phyloP scores from a whole-genome alignment of 257 asterid species.

The Petrea volubilis region DNA sequence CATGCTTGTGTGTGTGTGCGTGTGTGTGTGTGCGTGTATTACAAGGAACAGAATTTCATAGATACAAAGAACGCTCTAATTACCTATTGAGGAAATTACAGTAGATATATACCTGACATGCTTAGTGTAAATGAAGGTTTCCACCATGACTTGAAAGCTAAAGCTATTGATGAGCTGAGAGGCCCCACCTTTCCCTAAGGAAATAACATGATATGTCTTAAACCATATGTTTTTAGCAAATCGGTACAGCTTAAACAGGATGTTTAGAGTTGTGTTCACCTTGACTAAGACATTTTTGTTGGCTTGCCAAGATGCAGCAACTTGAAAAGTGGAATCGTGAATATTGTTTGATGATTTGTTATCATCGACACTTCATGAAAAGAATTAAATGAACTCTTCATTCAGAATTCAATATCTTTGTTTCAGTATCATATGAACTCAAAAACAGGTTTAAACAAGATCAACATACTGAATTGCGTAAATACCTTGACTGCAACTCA shows the following conservation, averaged over 20 bases:
- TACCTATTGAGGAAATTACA: neutral
- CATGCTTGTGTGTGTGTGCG: too few relatives aligned
- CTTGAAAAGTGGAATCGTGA: constrained; percentile 80
- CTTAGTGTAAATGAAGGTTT: constrained; percentile 87
- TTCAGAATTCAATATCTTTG: neutral
- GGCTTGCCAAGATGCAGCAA: constrained; percentile 98
- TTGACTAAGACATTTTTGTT: constrained; percentile 78
- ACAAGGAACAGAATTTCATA: neutral
- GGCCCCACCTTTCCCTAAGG: constrained; percentile 88
- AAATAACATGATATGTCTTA: constrained; percentile 6
- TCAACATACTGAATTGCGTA: neutral
- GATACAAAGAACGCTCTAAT: neutral
- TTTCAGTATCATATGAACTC: constrained; percentile 22
- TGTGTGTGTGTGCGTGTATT: neutral
- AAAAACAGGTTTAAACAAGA: constrained; percentile 8
- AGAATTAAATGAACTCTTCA: constrained; percentile 9
- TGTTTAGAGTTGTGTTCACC: constrained; percentile 39
- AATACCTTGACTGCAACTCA: constrained; percentile 84
- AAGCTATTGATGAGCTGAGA: constrained; percentile 76
- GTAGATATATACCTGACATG: constrained; percentile 65
- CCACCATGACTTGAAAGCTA: constrained; percentile 98
- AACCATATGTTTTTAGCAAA: constrained; percentile 11
- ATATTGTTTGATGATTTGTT: constrained; percentile 45
- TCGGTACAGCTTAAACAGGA: neutral
- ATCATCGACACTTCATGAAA: constrained; percentile 58